Evolutionary conservation across 176 grass and related monocot genomes (phyloP).

Genomic region (Carex parvula): DNA sequence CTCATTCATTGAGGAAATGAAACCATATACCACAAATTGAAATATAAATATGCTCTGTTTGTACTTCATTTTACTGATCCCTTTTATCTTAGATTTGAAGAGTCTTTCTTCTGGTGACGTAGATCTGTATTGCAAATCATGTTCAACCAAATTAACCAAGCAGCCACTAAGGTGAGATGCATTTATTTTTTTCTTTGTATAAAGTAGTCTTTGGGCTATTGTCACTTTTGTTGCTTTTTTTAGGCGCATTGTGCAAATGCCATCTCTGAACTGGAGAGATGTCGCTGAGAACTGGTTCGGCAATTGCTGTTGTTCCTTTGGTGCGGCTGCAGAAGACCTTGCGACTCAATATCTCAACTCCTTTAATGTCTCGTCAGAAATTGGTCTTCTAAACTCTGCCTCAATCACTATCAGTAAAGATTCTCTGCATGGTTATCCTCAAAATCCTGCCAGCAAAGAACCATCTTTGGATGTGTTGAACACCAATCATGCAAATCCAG

Average conservation of each 20-base stretch:
- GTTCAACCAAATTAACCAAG: constrained; percentile 72
- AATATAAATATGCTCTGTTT: neutral
- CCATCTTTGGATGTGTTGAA: constrained; percentile 18
- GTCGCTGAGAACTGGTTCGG: constrained; percentile 98
- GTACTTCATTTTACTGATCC: neutral
- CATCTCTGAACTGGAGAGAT: constrained; percentile 72
- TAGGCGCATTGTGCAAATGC: constrained; percentile 85
- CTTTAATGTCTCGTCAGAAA: constrained; percentile 44
- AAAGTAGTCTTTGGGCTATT: neutral
- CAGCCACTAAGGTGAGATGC: constrained; percentile 56
- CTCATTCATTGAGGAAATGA: neutral
- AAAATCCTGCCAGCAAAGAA: constrained; percentile 29
- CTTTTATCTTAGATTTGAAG: constrained; percentile 53
- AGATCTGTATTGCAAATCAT: constrained; percentile 66
- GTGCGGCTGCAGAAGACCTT: constrained; percentile 59
- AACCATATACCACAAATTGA: neutral
- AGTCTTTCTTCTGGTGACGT: constrained; percentile 45
- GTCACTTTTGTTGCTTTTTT: neutral
- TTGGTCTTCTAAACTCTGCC: constrained; percentile 49
- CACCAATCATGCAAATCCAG: neutral
- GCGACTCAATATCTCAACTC: constrained; percentile 56
- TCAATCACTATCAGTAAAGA: constrained; percentile 59
- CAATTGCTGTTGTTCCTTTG: constrained; percentile 92
- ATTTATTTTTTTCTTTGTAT: neutral
- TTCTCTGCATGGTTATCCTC: constrained; percentile 43